phyloP scores from a whole-genome alignment of 169 alveolate genomes.

The Cystoisospora suis region DNA sequence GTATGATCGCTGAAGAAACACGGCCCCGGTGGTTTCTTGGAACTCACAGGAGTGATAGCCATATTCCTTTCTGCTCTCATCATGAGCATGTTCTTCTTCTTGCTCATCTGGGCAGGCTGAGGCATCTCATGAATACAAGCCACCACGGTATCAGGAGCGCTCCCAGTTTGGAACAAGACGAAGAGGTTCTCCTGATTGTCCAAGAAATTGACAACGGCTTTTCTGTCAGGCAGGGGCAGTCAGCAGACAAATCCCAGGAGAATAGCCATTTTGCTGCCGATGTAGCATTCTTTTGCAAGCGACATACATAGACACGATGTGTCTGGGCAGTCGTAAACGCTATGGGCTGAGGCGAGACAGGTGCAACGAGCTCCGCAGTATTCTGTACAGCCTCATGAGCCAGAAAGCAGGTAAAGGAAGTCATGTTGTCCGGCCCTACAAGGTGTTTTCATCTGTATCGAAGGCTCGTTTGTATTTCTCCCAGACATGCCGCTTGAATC shows the following conservation, averaged over 20 bases:
- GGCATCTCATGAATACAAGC: constrained; percentile 58
- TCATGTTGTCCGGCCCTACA: no score
- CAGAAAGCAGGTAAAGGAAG: no score
- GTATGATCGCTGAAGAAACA: not conserved
- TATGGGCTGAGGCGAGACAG: no score
- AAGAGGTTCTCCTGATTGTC: constrained; percentile 58
- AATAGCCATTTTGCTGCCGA: no score
- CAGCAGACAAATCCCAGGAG: no score
- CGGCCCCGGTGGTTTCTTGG: no score
- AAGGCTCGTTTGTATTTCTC: constrained; percentile 32
- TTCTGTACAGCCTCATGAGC: no score
- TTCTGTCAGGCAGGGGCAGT: no score
- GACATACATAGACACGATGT: no score
- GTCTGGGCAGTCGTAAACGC: no score
- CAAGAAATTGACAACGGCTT: constrained; percentile 23
- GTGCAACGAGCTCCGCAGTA: no score
- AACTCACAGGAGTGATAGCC: not conserved
- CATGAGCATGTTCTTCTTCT: constrained; percentile 60
- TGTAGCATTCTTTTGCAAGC: no score
- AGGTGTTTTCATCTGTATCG: constrained; percentile 26
- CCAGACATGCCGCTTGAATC: constrained; percentile 29
- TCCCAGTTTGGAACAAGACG: constrained; percentile 51
- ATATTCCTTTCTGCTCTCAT: not conserved
- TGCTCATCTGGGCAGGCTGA: constrained; percentile 50
- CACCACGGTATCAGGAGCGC: constrained; percentile 51